Evolutionary conservation across 139 green algal genomes (phyloP).

Genomic region (Astrephomene gubernaculifera): DNA sequence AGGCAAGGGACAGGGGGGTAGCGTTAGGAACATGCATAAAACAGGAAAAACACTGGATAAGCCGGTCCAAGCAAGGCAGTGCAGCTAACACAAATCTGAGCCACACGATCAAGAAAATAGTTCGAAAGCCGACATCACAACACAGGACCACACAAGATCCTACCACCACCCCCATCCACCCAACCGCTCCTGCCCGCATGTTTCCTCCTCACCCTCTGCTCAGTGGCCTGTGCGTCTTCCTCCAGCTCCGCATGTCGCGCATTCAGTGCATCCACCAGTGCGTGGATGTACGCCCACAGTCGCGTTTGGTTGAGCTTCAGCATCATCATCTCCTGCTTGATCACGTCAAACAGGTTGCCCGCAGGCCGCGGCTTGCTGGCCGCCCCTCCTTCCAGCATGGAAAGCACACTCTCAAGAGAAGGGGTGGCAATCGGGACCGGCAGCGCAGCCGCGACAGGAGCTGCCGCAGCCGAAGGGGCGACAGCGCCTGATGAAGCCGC

Average conservation of each 20-base stretch:
- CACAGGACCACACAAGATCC: not conserved
- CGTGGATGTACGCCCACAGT: conserved; percentile 33
- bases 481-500: not conserved
- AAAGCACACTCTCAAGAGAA: conserved; percentile 54
- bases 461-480: not conserved
- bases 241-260: conserved; percentile 37
- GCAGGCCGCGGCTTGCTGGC: conserved; percentile 48
- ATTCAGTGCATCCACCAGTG: conserved; percentile 34
- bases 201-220: conserved; percentile 15
- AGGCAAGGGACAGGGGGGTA: no score
- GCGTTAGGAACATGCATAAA: no score
- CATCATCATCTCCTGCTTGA: conserved; percentile 65
- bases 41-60: no score
- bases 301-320: conserved; percentile 47
- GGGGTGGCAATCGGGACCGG: not conserved
- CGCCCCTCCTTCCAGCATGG: conserved; percentile 51
- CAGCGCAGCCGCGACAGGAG: not conserved
- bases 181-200: not conserved
- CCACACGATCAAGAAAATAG: no score
- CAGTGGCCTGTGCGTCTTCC: conserved; percentile 6
- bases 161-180: not conserved
- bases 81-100: no score
- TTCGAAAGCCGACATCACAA: not conserved
- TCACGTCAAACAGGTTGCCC: conserved; percentile 62
- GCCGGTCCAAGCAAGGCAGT: no score